phyloP scores from a whole-genome alignment of 768 basidiomycete species.

The Trametes meyenii region DNA sequence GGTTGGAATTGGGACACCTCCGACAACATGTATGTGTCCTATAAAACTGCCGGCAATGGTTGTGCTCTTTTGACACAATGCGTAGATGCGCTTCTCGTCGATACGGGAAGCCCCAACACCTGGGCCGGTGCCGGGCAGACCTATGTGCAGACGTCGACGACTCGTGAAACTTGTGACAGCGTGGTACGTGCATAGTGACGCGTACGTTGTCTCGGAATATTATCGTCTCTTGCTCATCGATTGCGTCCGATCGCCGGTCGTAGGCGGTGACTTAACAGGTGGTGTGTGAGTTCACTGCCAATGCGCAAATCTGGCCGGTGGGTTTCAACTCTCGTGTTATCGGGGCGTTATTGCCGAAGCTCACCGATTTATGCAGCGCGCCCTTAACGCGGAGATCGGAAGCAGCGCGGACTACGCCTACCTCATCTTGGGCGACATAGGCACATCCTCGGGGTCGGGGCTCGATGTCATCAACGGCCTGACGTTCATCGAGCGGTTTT shows the following conservation, averaged over 20 bases:
- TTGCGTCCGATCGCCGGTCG: not conserved
- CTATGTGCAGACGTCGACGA: slow-evolving; percentile 55
- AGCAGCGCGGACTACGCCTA: slow-evolving; percentile 41
- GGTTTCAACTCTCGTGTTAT: not conserved
- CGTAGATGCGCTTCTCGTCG: slow-evolving; percentile 57
- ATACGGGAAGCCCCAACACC: slow-evolving; percentile 73
- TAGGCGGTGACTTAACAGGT: slow-evolving; percentile 41
- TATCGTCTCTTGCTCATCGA: slow-evolving; percentile 34
- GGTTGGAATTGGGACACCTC: slow-evolving; percentile 28
- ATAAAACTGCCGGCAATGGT: not conserved
- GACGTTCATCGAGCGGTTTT: slow-evolving; percentile 63
- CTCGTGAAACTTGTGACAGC: slow-evolving; percentile 44
- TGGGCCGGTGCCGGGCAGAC: slow-evolving; percentile 59
- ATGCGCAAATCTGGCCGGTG: slow-evolving; percentile 38
- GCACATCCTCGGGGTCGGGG: slow-evolving; percentile 44
- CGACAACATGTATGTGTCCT: slow-evolving; percentile 30
- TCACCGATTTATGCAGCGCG: slow-evolving; percentile 13
- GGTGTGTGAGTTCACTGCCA: slow-evolving; percentile 32
- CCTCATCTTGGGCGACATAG: slow-evolving; percentile 41
- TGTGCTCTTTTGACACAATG: not conserved
- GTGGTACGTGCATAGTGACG: slow-evolving; percentile 47
- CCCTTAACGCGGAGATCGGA: slow-evolving; percentile 47
- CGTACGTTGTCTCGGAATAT: not conserved
- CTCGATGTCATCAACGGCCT: slow-evolving; percentile 59
- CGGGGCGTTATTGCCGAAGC: not conserved